Base-by-base conservation (phyloP, 140 eudicot species). In the Cichorium intybus region DNA sequence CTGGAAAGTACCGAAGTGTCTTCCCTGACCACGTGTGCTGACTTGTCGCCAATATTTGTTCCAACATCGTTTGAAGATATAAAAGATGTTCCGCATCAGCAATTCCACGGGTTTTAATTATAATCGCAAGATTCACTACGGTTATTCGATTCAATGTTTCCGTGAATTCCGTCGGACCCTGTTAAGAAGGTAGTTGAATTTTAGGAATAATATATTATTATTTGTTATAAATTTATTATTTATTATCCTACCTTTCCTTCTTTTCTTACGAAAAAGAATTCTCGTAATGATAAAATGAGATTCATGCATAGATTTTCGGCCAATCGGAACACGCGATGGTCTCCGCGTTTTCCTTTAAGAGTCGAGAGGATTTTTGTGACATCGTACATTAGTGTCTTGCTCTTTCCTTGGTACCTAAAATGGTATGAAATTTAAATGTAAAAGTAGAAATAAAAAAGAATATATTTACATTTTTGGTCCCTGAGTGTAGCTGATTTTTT, bases 281-380 rank as follows among this genome's bases (percentile, higher is more conserved):
- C 97, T 65, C 89, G 82, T 64, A 87, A 62, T 68, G 97, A 87
- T 58, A 84, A 57, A 31, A 90, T 78, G 39, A 90, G 94, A 82
- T 90, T 90, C 87, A 87, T 82, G 88, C 97, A 90, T 70, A 90
- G 83, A 66, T 90, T 90, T 68, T 90, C 97, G 24, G 95, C 95
- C 75, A 90, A 74, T 72, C 97, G 80, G 27, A 90, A 90, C 8
- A 79, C 68, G 58, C 97, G 95, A 80, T 90, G 97, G 71, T 90
- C 97, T 46, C 97, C 97, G 10, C 94, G 95, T 60, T 90, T 90
- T 56, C 94, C 97, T 81, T 87, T 90, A 62, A 90, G 73, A 22
- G 93, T 82, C 35, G 87, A 78, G 73, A 90, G 80, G 68, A 90
- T 82, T 87, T 87, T 90, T 16, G 95, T 84, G 33, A 90, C 82